Percentiles rank a stretch among this genome's conserved stretches.
Evolutionary conservation across 768 basidiomycete species (phyloP).

Genomic region (Podaxis pistillaris): DNA sequence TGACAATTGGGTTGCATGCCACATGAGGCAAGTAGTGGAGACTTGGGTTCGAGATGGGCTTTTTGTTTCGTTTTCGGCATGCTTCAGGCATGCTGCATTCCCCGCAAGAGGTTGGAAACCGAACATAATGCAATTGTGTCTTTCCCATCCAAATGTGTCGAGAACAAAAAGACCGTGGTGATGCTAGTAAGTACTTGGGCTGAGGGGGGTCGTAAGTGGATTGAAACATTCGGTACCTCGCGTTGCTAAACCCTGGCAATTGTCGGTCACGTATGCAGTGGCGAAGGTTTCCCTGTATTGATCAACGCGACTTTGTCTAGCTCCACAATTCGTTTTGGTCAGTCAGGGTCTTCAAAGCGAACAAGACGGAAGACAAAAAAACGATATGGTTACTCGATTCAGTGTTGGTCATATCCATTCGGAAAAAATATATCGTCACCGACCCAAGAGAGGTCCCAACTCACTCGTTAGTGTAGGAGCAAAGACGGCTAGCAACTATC

Average conservation of each 20-base stretch:
- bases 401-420: background rate
- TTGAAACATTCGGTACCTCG: background rate
- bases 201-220: background rate
- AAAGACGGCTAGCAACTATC: background rate
- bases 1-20: background rate
- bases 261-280: background rate
- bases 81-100: constrained; percentile 1
- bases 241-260: background rate
- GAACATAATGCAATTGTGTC: background rate
- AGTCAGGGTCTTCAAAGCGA: background rate
- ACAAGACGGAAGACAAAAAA: background rate
- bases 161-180: background rate
- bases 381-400: background rate
- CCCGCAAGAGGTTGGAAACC: background rate
- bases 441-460: background rate
- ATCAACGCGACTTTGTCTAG: background rate
- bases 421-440: background rate
- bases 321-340: background rate
- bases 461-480: background rate
- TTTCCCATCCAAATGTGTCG: background rate
- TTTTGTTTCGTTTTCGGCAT: background rate
- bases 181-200: background rate
- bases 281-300: background rate
- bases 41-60: background rate
- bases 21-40: background rate